Base-by-base conservation (phyloP, 495 filamentous ascomycete genomes). In the Venustampulla echinocandica region DNA sequence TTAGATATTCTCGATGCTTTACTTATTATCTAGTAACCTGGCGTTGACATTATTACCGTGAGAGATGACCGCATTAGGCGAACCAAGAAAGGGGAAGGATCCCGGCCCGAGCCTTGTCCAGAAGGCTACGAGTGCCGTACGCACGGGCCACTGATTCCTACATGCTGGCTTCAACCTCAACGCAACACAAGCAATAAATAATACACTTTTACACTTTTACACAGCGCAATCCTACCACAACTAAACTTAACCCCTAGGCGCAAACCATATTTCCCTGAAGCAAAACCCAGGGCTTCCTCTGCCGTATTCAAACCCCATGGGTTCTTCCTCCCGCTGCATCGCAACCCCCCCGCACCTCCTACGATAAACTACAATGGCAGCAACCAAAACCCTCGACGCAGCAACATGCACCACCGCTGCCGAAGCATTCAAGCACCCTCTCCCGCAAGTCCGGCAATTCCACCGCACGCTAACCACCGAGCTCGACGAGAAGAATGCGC, bases 401-500 rank as follows among this genome's bases (percentile, higher is more conserved):
- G 35, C 46, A 14, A 56, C 41, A 17, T 44, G 38, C 32, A 49
- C 45, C 11, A 52, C 49, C 7, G 42, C 58, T 11, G 15, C 48
- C 20, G 46, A 55, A 30, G 52, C 52, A n/a, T 61, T 61, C 46
- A 44, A 40, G 18, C 40, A 55, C 15, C 52, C 58, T 28, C 78
- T 58, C 73, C 89, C 49, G 60, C 80, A 58, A 79, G 89, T 72
- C 68, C 82, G 57, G 55, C 67, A 68, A 25, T 62, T 79, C 47
- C 76, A 80, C 61, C 70, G 70, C 33, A 61, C 64, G 27, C 65
- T 81, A 4, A 74, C 75, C 38, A 56, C 54, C 10, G 68, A 70
- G 38, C 65, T 90, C 55, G 75, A 80, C 36, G 87, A 84, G 66
- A 95, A 90, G 65, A 83, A 84, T 57, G 82, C 87, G 60, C 87